phyloP scores from a whole-genome alignment of 345 rosid genomes.

The Schrenkiella parvula region DNA sequence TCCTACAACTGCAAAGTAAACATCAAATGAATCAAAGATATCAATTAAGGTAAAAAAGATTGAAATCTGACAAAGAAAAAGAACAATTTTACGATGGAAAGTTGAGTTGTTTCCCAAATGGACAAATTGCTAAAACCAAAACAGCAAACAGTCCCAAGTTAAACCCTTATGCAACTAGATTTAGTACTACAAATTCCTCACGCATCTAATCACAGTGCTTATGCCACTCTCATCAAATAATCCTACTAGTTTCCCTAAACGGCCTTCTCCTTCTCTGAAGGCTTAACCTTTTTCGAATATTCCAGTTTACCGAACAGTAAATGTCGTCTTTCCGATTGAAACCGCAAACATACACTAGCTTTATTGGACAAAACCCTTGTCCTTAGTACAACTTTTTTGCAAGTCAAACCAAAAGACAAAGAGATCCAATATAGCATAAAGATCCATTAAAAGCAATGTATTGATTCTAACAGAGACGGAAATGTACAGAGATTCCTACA shows the following conservation, averaged over 20 bases:
- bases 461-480: constrained; percentile 7
- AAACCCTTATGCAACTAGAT: background rate
- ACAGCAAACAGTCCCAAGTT: constrained; percentile 2
- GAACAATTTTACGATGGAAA: background rate
- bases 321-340: background rate
- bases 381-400: constrained; percentile 3
- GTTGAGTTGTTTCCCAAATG: background rate
- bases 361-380: constrained; percentile 6
- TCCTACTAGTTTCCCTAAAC: background rate
- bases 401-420: constrained; percentile 18
- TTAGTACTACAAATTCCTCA: background rate
- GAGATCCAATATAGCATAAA: constrained; percentile 9
- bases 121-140: background rate
- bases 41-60: background rate
- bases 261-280: background rate
- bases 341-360: background rate
- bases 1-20: constrained; percentile 43
- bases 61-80: background rate
- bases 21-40: background rate
- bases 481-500: no score
- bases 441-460: constrained; percentile 8
- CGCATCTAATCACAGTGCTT: background rate
- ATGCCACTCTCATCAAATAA: background rate
- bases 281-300: background rate
- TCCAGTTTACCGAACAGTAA: constrained; percentile 8